These are phyloP conservation scores for Polygonum aviculare DNA, from an alignment of 148 eudicot genomes.

Conservation along the genomic window DNA sequence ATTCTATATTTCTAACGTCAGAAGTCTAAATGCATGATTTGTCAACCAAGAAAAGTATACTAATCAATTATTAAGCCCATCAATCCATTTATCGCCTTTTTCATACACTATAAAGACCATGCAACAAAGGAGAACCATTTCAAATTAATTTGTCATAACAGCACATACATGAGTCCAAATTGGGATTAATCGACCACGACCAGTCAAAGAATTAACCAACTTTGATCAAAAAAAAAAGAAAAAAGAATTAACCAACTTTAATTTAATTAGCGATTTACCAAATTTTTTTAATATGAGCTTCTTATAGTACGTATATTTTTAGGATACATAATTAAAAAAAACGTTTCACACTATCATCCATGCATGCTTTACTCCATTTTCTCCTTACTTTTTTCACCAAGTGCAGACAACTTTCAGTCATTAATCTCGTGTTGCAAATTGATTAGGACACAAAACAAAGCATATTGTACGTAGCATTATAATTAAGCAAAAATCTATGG, in stretches of 20 bases:
- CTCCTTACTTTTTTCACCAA: not conserved
- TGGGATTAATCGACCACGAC: no score
- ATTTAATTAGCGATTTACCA: no score
- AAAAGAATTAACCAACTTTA: no score
- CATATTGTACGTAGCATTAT: not conserved
- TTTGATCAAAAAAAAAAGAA: no score
- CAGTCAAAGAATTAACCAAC: no score
- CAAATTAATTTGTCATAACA: no score
- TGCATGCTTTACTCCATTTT: not conserved
- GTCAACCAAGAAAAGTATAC: not conserved
- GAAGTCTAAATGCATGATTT: not conserved
- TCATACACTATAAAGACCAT: not conserved
- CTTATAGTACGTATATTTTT: no score
- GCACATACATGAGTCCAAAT: no score
- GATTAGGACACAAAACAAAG: not conserved
- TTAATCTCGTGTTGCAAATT: not conserved
- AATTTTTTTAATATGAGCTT: no score
- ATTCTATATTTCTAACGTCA: not conserved
- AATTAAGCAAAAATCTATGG: no score
- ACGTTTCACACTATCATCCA: not conserved
- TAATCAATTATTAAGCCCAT: not conserved
- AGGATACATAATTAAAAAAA: no score
- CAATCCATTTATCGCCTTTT: not conserved
- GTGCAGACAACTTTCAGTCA: not conserved
- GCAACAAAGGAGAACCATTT: not conserved